phyloP scores from a whole-genome alignment of 257 asterid genomes.

The Coffea eugenioides region DNA sequence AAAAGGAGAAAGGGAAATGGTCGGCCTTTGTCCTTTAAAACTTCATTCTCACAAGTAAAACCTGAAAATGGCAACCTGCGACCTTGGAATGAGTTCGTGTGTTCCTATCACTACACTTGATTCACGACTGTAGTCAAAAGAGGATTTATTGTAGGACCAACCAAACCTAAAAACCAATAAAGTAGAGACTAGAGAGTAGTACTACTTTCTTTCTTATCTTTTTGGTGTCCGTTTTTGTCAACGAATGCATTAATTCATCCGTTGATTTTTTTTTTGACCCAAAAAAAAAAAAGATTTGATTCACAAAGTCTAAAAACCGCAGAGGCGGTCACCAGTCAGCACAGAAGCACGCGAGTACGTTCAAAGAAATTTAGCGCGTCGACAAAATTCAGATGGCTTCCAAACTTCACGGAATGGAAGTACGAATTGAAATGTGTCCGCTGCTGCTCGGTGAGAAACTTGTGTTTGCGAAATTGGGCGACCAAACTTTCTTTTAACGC shows the following conservation, averaged over 20 bases:
- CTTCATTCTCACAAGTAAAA: background rate
- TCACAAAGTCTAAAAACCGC: background rate
- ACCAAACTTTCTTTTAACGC: background rate
- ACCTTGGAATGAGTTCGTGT: background rate
- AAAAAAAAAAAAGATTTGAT: background rate
- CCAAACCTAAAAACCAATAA: background rate
- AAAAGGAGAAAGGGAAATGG: background rate
- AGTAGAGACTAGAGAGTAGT: too few species aligned
- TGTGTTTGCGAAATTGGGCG: background rate
- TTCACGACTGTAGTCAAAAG: background rate
- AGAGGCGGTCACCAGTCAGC: background rate
- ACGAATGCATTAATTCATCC: background rate
- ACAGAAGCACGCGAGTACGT: background rate
- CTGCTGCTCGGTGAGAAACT: conserved; percentile 4
- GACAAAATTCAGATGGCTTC: conserved; percentile 6
- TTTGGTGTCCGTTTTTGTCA: too few species aligned
- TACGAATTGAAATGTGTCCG: background rate
- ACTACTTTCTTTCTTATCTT: background rate
- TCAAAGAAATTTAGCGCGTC: background rate
- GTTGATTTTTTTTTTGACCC: too few species aligned
- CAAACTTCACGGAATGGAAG: conserved; percentile 14
- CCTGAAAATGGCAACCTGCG: background rate
- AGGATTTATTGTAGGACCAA: background rate
- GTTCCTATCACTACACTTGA: background rate
- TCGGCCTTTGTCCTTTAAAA: background rate